Conservation (phyloP, 2,329 filamentous ascomycete species). For the Coleophoma cylindrospora region DNA sequence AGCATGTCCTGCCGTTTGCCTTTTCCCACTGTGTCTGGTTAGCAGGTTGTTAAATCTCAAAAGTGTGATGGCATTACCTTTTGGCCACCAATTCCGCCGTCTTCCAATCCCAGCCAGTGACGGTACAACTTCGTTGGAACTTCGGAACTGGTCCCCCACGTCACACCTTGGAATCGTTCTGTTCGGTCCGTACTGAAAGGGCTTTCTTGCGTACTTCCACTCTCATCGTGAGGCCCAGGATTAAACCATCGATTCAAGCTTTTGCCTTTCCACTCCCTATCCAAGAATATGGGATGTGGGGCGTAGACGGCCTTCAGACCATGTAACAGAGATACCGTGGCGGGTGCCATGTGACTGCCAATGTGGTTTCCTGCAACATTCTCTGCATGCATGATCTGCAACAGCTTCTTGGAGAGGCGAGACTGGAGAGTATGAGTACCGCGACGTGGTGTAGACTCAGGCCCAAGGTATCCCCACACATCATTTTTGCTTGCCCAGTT, state of each 20-base stretch:
- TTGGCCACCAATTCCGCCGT: not conserved
- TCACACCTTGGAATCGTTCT: not conserved
- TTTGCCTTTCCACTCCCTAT: constrained; percentile 61
- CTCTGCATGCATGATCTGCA: constrained; percentile 75
- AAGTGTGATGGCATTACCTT: not conserved
- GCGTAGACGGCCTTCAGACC: constrained; percentile 75
- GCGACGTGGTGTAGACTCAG: constrained; percentile 40
- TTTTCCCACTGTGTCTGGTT: not conserved
- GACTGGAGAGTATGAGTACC: constrained; percentile 76
- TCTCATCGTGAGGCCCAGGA: constrained; percentile 47
- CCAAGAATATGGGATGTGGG: constrained; percentile 75
- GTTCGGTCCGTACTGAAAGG: not conserved
- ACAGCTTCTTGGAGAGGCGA: constrained; percentile 64
- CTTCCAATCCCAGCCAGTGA: not conserved
- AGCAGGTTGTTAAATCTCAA: not conserved
- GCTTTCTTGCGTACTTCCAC: constrained; percentile 38
- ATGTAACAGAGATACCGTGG: constrained; percentile 68
- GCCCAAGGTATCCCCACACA: constrained; percentile 43
- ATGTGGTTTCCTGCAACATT: constrained; percentile 70
- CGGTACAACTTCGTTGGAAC: not conserved
- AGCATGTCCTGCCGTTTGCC: not conserved
- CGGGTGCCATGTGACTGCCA: constrained; percentile 75
- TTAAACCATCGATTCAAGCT: constrained; percentile 56
- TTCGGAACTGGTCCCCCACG: not conserved
- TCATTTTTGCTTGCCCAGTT: constrained; percentile 69